Percentiles rank a stretch among this genome's conserved stretches.
Evolutionary conservation across 495 filamentous ascomycete species (phyloP).

Genomic region (Trichocladium uniseriatum): DNA sequence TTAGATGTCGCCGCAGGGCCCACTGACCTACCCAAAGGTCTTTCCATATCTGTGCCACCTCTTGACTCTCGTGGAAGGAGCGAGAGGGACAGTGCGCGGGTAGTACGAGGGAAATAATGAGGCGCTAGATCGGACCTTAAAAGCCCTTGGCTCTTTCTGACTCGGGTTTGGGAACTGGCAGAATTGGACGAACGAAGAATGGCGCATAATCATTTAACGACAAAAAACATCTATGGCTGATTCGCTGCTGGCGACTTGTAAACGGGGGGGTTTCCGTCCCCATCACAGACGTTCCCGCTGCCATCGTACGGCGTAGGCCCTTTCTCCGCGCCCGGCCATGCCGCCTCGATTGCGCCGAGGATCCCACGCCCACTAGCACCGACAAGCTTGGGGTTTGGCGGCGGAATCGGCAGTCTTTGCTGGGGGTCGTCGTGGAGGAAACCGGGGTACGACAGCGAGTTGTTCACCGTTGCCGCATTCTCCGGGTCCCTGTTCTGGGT

Average conservation of each 20-base stretch:
- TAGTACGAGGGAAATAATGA: neutral
- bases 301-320: constrained; percentile 41
- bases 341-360: constrained; percentile 19
- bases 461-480: constrained; percentile 50
- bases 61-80: neutral
- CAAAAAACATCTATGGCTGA: constrained; percentile 2
- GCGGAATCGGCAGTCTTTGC: constrained; percentile 27
- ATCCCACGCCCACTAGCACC: constrained; percentile 36
- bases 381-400: constrained; percentile 35
- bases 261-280: constrained; percentile 22
- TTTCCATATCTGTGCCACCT: neutral
- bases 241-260: constrained; percentile 16
- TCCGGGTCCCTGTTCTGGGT: constrained; percentile 46
- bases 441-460: constrained; percentile 55
- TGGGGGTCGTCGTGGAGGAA: constrained; percentile 34
- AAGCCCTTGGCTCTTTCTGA: no score
- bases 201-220: neutral
- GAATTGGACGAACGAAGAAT: no score
- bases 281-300: constrained; percentile 37
- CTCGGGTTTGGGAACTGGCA: no score
- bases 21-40: neutral
- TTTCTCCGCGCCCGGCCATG: constrained; percentile 21
- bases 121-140: no score
- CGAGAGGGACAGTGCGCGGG: neutral
- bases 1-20: neutral